A percentile compares a stretch with the other conserved stretches of the same genome.
phyloP scores from a whole-genome alignment of 352 stramenopile genomes.

The Phytophthora cajani region DNA sequence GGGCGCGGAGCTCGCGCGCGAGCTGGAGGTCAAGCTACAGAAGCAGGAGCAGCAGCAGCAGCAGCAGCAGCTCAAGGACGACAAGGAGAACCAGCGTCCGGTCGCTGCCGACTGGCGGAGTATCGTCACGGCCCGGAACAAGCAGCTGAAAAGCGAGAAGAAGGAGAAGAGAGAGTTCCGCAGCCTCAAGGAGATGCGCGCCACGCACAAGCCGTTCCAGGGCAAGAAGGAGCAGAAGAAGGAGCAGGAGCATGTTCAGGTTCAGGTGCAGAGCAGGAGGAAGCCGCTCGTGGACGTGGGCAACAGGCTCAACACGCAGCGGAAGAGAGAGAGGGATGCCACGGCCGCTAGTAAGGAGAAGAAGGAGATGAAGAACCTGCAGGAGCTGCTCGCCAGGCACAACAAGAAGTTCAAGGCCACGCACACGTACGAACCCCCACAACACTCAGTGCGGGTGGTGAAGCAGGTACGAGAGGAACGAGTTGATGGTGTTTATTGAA shows the following conservation, averaged over 20 bases:
- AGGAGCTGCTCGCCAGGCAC: slow-evolving; percentile 67
- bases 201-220: slow-evolving; percentile 32
- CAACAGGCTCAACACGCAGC: slow-evolving; percentile 13
- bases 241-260: neutral
- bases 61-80: slow-evolving; percentile 22
- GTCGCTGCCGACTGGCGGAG: slow-evolving; percentile 12
- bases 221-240: slow-evolving; percentile 12
- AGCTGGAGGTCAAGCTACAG: neutral
- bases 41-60: slow-evolving; percentile 22
- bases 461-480: slow-evolving; percentile 48
- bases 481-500: neutral
- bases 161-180: slow-evolving; percentile 34
- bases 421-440: slow-evolving; percentile 80
- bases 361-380: slow-evolving; percentile 57
- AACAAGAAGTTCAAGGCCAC: slow-evolving; percentile 83
- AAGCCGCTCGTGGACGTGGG: slow-evolving; percentile 29
- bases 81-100: slow-evolving; percentile 39
- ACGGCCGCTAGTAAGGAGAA: slow-evolving; percentile 2
- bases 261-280: neutral
- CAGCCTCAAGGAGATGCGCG: slow-evolving; percentile 32
- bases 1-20: slow-evolving; percentile 57
- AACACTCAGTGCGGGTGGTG: slow-evolving; percentile 81
- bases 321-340: slow-evolving; percentile 5
- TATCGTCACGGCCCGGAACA: slow-evolving; percentile 45
- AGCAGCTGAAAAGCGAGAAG: slow-evolving; percentile 42